Conservation (phyloP, 106 monocot species). For the Apostasia shenzhenica region DNA sequence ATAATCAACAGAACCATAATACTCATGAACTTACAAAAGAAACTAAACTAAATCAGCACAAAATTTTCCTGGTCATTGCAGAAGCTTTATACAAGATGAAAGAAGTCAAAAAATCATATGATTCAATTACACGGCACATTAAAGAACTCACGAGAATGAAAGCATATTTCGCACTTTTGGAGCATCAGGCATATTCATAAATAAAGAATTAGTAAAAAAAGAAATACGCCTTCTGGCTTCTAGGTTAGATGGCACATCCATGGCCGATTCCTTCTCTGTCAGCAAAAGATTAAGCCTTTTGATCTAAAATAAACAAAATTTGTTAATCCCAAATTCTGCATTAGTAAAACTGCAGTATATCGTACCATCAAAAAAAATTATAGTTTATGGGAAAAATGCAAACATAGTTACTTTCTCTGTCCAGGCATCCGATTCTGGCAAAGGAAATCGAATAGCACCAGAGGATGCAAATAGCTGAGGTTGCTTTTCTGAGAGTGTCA, state of each 20-base stretch:
- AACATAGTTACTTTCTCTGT: slow-evolving; percentile 59
- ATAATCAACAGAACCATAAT: too few relatives aligned
- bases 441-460: slow-evolving; percentile 74
- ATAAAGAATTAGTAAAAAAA: slow-evolving; percentile 74
- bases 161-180: slow-evolving; percentile 94
- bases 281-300: slow-evolving; percentile 62
- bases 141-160: slow-evolving; percentile 84
- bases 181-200: slow-evolving; percentile 89
- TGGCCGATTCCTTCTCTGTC: slow-evolving; percentile 76
- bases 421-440: slow-evolving; percentile 69
- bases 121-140: too few relatives aligned
- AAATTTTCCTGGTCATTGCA: too few relatives aligned
- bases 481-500: slow-evolving; percentile 23
- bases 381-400: too few relatives aligned
- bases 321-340: too few relatives aligned
- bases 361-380: too few relatives aligned
- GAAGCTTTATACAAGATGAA: too few relatives aligned
- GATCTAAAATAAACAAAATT: slow-evolving; percentile 23
- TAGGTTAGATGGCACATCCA: slow-evolving; percentile 83
- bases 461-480: slow-evolving; percentile 62
- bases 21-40: too few relatives aligned
- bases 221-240: slow-evolving; percentile 69
- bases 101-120: too few relatives aligned
- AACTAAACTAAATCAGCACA: too few relatives aligned
- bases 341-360: not conserved